These are phyloP conservation scores for Nyctanthes arbortristis DNA, from an alignment of 257 asterid genomes.

Conservation along the genomic window DNA sequence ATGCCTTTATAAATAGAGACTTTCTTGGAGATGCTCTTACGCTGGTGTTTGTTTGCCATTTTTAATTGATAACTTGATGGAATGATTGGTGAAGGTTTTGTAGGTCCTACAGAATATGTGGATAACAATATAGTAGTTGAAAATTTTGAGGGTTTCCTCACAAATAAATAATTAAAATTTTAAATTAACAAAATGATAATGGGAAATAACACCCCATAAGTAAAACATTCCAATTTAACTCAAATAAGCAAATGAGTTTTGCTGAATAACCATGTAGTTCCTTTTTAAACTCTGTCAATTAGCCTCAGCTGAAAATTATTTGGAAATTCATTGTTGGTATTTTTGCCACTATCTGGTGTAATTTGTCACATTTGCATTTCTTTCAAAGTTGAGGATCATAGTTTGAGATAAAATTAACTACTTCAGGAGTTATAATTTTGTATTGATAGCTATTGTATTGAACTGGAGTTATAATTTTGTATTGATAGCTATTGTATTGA, in stretches of 20 bases:
- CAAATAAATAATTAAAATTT: no score
- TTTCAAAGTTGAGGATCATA: not conserved
- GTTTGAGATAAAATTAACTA: not conserved
- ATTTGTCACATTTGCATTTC: not conserved
- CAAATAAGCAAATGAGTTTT: not conserved
- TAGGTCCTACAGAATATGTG: no score
- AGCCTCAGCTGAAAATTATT: not conserved
- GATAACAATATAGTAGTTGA: no score
- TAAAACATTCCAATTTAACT: not conserved
- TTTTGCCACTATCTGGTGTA: not conserved
- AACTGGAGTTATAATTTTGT: not conserved
- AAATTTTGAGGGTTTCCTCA: no score
- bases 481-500: not conserved
- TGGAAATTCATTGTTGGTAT: not conserved
- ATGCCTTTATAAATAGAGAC: no score
- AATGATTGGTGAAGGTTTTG: no score
- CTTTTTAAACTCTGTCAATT: not conserved
- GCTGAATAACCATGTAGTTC: not conserved
- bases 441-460: not conserved
- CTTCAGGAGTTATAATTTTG: not conserved
- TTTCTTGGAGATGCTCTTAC: no score
- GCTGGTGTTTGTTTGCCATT: no score
- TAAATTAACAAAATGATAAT: no score
- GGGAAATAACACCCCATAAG: no score
- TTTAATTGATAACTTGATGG: no score